These are phyloP conservation scores for Solanum chaucha DNA, from an alignment of 257 asterid species.

Conservation along the genomic window DNA sequence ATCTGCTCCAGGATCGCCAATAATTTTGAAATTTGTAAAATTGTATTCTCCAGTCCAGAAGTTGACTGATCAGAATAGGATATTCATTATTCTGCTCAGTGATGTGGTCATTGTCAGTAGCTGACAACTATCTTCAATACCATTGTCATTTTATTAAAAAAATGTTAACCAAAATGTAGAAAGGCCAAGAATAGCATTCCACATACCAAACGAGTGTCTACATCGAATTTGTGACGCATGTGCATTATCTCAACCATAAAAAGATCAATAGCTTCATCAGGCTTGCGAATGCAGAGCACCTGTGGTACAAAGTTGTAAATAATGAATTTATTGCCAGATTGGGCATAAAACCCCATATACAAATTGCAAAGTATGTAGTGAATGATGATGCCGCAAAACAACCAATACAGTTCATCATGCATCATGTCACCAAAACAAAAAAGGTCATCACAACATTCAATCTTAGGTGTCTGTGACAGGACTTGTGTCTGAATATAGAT, in stretches of 20 bases:
- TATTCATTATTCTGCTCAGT: background rate
- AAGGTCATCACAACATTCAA: background rate
- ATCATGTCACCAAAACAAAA: background rate
- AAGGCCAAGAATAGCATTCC: background rate
- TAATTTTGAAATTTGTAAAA: background rate
- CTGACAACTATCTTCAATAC: background rate
- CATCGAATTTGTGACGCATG: slow-evolving; percentile 99
- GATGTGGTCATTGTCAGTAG: background rate
- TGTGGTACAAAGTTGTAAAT: slow-evolving; percentile 13
- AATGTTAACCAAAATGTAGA: background rate
- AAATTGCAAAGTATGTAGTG: background rate
- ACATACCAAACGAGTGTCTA: slow-evolving; percentile 92
- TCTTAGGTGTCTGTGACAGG: background rate
- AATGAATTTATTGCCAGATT: background rate
- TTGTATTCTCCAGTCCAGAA: background rate
- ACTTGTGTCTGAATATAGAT: background rate
- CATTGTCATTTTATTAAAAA: background rate
- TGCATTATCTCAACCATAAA: slow-evolving; percentile 99
- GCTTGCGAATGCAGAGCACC: slow-evolving; percentile 96
- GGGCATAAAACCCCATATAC: background rate
- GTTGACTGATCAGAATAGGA: background rate
- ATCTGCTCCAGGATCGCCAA: background rate
- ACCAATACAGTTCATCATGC: background rate
- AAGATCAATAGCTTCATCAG: slow-evolving; percentile 89
- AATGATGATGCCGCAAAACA: background rate